Conservation (phyloP, 306 rosid genomes). For the Canavalia ensiformis region DNA sequence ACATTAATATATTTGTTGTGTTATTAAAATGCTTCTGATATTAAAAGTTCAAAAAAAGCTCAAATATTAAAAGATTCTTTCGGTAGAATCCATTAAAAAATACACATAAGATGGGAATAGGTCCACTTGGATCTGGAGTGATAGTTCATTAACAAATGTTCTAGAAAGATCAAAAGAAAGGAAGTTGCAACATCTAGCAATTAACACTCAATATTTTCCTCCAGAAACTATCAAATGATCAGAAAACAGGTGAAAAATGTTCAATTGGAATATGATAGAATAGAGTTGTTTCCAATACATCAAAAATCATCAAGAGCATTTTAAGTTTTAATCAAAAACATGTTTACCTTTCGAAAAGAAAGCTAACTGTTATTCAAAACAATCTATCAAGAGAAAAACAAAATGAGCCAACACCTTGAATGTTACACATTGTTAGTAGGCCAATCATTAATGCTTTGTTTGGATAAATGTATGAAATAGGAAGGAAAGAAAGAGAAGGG, state of each 20-base stretch:
- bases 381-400: conserved; percentile 18
- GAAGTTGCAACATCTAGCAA: background rate
- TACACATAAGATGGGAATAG: background rate
- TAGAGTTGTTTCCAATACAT: background rate
- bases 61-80: conserved; percentile 3
- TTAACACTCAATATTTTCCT: background rate
- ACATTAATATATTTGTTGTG: background rate
- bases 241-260: background rate
- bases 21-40: conserved; percentile 17
- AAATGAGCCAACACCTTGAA: background rate
- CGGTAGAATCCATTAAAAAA: background rate
- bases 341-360: background rate
- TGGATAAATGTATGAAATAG: no score
- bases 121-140: conserved; percentile 9
- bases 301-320: background rate
- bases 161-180: background rate
- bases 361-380: background rate
- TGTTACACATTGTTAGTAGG: background rate
- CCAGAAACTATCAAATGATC: background rate
- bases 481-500: no score
- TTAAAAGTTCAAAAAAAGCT: background rate
- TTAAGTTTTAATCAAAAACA: background rate
- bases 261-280: background rate
- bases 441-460: no score
- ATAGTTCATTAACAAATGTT: background rate